Evolutionary conservation across 176 grass and related monocot genomes (phyloP), one percentile per base, ranked within the genome.

Genomic region (Elymus sibiricus): DNA sequence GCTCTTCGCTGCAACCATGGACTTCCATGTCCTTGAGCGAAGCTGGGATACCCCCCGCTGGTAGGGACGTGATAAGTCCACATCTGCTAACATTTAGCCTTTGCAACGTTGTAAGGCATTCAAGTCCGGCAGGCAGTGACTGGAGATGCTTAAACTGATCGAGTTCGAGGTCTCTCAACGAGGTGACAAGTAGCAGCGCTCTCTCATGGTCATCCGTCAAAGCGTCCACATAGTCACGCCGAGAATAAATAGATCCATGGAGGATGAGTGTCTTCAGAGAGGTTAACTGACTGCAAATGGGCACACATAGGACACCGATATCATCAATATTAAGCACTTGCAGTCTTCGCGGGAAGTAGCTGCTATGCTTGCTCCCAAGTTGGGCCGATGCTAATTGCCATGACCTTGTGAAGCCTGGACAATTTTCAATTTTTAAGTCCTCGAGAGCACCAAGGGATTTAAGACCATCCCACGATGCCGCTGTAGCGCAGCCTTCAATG

Each of bases 221-320:
- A 32, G 5, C 28, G 64, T 32, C 64, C 14, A 1, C 2, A 1
- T 29, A 34, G 29, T 67, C 32, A 37, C 4, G 17, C 65, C 8
- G 8, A 0, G 15, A 67, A 67, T 34, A 67, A 67, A 67, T 28
- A 67, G 65, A 35, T 69, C 65, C 31, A 11, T 69, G 65, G 34
- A 86, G 53, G 17, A 2, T 11, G n/a, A 79, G 51, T 67, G 7
- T 46, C 61, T 79, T 77, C 22, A 86, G 74, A n/a, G 59, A 55
- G 25, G 74, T 67, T 55, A 86, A 77, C 28, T 70, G 59, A 35
- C 44, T 79, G 59, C 84, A 86, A 55, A 86, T 86, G 34, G 58
- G 59, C 43, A 63, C 16, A 66, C 59, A 67, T 10, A 86, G 46
- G 47, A 79, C 22, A 64, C 64, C 76, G 79, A 78, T 53, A 49